A percentile compares a stretch with the other conserved stretches of the same genome.
These are phyloP conservation scores for Euphorbia corollata DNA, from an alignment of 441 rosid species.

Conservation along the genomic window DNA sequence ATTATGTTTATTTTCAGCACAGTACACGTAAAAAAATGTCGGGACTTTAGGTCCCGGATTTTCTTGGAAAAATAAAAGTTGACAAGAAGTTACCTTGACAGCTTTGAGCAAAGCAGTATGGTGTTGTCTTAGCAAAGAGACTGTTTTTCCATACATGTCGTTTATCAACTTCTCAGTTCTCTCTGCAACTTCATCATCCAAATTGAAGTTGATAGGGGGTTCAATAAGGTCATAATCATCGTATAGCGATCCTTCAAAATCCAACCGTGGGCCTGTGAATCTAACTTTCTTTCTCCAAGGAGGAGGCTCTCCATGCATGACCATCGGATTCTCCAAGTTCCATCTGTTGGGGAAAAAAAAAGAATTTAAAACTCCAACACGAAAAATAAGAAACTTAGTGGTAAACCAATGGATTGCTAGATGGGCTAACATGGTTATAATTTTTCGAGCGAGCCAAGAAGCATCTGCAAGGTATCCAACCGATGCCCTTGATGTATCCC, in stretches of 20 bases:
- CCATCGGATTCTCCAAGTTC: constrained; percentile 92
- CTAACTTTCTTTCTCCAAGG: constrained; percentile 71
- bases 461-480: constrained; percentile 81
- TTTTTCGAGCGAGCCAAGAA: constrained; percentile 95
- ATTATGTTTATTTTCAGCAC: constrained; percentile 1
- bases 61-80: background rate
- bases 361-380: constrained; percentile 8
- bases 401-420: constrained; percentile 11
- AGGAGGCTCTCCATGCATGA: constrained; percentile 84
- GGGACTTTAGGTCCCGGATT: background rate
- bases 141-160: constrained; percentile 53
- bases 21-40: background rate
- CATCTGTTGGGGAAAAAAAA: constrained; percentile 45
- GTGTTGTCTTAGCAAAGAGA: constrained; percentile 60
- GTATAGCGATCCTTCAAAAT: constrained; percentile 90
- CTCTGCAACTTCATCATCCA: constrained; percentile 71
- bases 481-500: constrained; percentile 80
- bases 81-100: constrained; percentile 49
- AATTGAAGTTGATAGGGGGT: constrained; percentile 71
- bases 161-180: constrained; percentile 65
- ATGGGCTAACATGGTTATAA: constrained; percentile 56
- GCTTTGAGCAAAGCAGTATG: constrained; percentile 77
- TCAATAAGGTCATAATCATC: constrained; percentile 63
- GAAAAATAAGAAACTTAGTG: constrained; percentile 13
- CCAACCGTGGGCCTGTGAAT: constrained; percentile 83